Base-by-base conservation (phyloP, 345 rosid genomes). In the Sisymbrium altissimum region DNA sequence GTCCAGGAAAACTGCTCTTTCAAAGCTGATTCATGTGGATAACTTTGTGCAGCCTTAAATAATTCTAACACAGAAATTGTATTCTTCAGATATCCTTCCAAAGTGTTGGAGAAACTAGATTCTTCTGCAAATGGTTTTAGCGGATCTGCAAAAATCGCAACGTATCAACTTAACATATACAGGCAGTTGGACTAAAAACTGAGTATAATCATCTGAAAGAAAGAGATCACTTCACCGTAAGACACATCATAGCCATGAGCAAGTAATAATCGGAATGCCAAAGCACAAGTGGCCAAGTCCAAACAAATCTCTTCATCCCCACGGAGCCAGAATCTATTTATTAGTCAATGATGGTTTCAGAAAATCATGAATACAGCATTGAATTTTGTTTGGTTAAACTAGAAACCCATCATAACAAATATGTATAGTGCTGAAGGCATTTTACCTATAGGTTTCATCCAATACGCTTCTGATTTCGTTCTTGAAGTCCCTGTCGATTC, bases 181-280 rank as follows among this genome's bases (percentile, higher is more conserved):
- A 66, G 11, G 32, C 44, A 58, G 36, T 12, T 66, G 29, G 29
- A 25, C 53, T 55, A 7, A 18, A 23, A 35, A 2, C 7, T 40
- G 32, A 48, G 59, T 39, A 11, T 41, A 52, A 43, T 58, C 15
- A 36, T 59, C 30, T 33, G 11, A 33, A 66, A 72, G 69, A 21
- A 78, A 72, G 64, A 40, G 52, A 39, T 39, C 49, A 38, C 14
- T 39, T 73, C 76, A 87, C 99, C 99, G 69, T 86, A 75, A 69
- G 92, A 83, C 70, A 92, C 91, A 74, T 84, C 81, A 68, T 90
- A 90, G 57, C 98, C 91, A 50, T 85, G 78, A 56, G 70, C 45
- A 43, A 88, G 88, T 66, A 92, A 74, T 55, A 90, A 41, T n/a
- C 90, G 88, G 68, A 90, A 95, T 48, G 97, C 91, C 89, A 90